Base-by-base conservation (phyloP, 331 rosid genomes). In the Ulmus americana region DNA sequence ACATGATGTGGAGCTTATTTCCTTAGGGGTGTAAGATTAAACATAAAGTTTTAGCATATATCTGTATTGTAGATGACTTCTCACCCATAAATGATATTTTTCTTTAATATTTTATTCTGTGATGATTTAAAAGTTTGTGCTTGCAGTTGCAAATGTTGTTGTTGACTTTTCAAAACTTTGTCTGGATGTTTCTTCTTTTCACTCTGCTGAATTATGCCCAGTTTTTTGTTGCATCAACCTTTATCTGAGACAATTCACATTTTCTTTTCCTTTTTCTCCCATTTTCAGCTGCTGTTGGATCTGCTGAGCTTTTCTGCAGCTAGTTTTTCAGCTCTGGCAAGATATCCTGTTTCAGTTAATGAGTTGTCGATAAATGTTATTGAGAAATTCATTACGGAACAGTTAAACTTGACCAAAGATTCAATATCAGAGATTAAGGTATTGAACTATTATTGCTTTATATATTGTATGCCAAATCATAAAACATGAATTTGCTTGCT, bases 401-500 rank as follows among this genome's bases (percentile, higher is more conserved):
- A 72, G 56, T 66, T 92, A 70, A 85, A 70, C 80, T 67, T 92
- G 59, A 81, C 83, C 16, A 83, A 63, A 64, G 84, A 76, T 68
- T 77, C 79, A 39, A 59, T 92, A 72, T 77, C 86, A 3, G 85
- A 79, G 64, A 73, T 80, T 69, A 90, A 85, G 97, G 97, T 88
- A 73, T 65, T 54, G 50, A 28, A 2, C 35, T 50, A 61, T 9
- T 28, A 49, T 55, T 63, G 39, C 43, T 18, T 55, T 59, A 50
- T 59, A 12, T 41, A 45, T 15, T 28, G 35, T 38, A 49, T 46
- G 18, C 54, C 44, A 45, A 7, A 63, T 7, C 39, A 41, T 11
- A 38, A n/a, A 65, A 39, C 40, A 16, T 15, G 40, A 51, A 20
- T 12, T 65, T 42, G 8, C 12, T 15, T 43, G 38, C 18, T 50